Conservation (phyloP, 306 rosid genomes). For the Ceratonia siliqua region DNA sequence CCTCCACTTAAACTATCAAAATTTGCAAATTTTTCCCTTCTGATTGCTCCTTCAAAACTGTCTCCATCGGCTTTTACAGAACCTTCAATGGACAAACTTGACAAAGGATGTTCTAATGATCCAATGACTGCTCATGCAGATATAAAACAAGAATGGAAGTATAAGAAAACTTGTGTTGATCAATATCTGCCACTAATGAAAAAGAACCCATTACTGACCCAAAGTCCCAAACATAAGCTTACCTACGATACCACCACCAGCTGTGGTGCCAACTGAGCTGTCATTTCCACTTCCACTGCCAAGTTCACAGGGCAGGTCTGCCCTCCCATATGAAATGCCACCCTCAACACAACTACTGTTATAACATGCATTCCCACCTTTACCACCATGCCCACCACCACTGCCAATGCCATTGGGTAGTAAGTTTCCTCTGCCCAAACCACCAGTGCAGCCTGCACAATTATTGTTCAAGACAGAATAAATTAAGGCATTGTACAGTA, state of each 20-base stretch:
- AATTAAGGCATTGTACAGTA: conserved; percentile 6
- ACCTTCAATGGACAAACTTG: conserved; percentile 79
- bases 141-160: conserved; percentile 21
- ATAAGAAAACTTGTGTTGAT: neutral
- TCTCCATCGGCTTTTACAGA: conserved; percentile 78
- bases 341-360: conserved; percentile 58
- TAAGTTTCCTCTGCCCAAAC: conserved; percentile 72
- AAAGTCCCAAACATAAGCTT: conserved; percentile 43
- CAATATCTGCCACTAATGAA: conserved; percentile 11
- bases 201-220: conserved; percentile 16
- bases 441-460: conserved; percentile 82
- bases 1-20: conserved; percentile 53
- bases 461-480: neutral
- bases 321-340: conserved; percentile 84
- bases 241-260: conserved; percentile 98
- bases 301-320: conserved; percentile 87
- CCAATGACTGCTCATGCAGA: conserved; percentile 73
- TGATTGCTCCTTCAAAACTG: conserved; percentile 48
- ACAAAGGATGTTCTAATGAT: conserved; percentile 84
- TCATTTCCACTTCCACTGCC: conserved; percentile 97
- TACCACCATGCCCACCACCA: conserved; percentile 99
- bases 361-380: conserved; percentile 75
- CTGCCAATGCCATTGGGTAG: conserved; percentile 71
- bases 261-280: conserved; percentile 55
- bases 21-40: conserved; percentile 28